These are phyloP conservation scores for Polyporus arcularius DNA, from an alignment of 768 basidiomycete genomes.

Conservation along the genomic window DNA sequence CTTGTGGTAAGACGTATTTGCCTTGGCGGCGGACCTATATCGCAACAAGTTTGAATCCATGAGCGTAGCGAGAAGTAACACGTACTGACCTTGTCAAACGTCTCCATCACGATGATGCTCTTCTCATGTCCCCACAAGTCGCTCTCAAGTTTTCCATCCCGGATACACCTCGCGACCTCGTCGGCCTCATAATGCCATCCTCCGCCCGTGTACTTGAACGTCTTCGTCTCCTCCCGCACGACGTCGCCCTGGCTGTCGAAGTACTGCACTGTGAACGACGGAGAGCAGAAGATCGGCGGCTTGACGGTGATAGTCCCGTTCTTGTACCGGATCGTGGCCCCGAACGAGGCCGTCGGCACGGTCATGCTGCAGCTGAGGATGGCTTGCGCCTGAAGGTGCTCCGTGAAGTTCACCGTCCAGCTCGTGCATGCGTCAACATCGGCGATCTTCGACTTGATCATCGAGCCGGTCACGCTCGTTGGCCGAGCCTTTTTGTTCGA, in stretches of 20 bases:
- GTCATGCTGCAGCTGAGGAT: slow-evolving; percentile 72
- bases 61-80: background rate
- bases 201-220: slow-evolving; percentile 58
- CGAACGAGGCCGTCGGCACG: slow-evolving; percentile 44
- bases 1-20: slow-evolving; percentile 60
- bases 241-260: slow-evolving; percentile 48
- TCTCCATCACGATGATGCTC: slow-evolving; percentile 77
- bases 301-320: slow-evolving; percentile 67
- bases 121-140: slow-evolving; percentile 76
- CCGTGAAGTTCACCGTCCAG: slow-evolving; percentile 70
- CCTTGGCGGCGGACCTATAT: slow-evolving; percentile 67
- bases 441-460: slow-evolving; percentile 77
- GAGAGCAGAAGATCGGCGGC: slow-evolving; percentile 67
- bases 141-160: slow-evolving; percentile 75
- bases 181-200: slow-evolving; percentile 90
- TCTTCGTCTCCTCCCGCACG: slow-evolving; percentile 57
- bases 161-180: slow-evolving; percentile 78
- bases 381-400: slow-evolving; percentile 69
- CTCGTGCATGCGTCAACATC: slow-evolving; percentile 78
- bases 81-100: slow-evolving; percentile 78
- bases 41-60: slow-evolving; percentile 6
- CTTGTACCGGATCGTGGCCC: slow-evolving; percentile 73
- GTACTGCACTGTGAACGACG: slow-evolving; percentile 65
- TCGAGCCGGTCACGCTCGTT: slow-evolving; percentile 61
- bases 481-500: slow-evolving; percentile 63